phyloP scores from a whole-genome alignment of 2,329 filamentous ascomycete species.

The Clarireedia homoeocarpa region DNA sequence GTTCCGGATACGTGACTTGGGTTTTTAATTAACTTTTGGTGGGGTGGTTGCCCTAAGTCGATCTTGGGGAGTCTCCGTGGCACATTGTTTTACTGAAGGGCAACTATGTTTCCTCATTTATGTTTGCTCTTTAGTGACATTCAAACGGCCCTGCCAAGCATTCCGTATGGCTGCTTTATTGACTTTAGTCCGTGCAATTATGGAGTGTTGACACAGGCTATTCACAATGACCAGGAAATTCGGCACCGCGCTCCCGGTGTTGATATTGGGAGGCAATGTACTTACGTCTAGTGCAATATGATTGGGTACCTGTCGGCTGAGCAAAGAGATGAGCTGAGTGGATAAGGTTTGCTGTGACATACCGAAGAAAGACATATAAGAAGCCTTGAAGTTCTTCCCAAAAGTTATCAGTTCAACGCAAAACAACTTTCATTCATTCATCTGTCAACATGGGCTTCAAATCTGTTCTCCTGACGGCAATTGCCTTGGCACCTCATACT shows the following conservation, averaged over 20 bases:
- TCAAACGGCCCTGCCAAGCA: neutral
- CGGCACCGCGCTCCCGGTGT: slow-evolving; percentile 19
- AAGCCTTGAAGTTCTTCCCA: neutral
- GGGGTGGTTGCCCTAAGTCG: neutral
- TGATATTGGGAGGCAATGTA: neutral
- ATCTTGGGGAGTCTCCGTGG: neutral
- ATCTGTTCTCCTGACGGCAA: slow-evolving; percentile 23
- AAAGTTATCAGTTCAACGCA: neutral
- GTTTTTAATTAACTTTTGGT: slow-evolving; percentile 1
- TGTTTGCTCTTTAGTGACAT: neutral
- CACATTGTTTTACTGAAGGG: neutral
- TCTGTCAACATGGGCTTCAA: slow-evolving; percentile 22
- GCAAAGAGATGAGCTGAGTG: neutral
- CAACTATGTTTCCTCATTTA: neutral
- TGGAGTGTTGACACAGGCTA: slow-evolving; percentile 14
- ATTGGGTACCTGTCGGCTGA: neutral
- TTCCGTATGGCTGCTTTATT: neutral
- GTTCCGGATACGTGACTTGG: neutral
- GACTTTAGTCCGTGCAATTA: neutral
- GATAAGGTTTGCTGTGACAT: neutral
- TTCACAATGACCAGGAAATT: slow-evolving; percentile 16
- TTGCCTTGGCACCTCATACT: slow-evolving; percentile 25
- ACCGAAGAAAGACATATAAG: slow-evolving; percentile 1
- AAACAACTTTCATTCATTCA: slow-evolving; percentile 7
- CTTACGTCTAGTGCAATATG: neutral